Evolutionary conservation across 768 basidiomycete species (phyloP).

Genomic region (Hygrophoropsis aurantiaca): DNA sequence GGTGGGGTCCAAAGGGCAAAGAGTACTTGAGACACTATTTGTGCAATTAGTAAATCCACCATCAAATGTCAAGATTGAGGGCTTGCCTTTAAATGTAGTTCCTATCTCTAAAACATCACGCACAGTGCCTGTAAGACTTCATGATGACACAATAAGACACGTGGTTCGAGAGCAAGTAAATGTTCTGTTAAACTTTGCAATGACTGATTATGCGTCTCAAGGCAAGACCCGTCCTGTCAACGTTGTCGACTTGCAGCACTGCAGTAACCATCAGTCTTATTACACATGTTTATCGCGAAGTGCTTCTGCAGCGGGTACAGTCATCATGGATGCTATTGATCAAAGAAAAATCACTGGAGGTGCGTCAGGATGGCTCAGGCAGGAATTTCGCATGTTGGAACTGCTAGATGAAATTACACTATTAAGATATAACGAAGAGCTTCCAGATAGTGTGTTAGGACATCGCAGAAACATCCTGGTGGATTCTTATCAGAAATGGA

Average conservation of each 20-base stretch:
- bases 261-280: conserved; percentile 23
- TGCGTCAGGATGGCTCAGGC: conserved; percentile 25
- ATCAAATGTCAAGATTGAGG: conserved; percentile 17
- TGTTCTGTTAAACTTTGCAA: conserved; percentile 28
- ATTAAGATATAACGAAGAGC: conserved; percentile 15
- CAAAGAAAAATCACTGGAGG: conserved; percentile 21
- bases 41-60: conserved; percentile 27
- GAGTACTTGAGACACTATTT: conserved; percentile 28
- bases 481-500: conserved; percentile 13
- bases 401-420: conserved; percentile 34
- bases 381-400: conserved; percentile 36
- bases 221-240: conserved; percentile 30
- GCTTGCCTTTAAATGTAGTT: conserved; percentile 32
- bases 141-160: conserved; percentile 9
- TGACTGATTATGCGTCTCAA: conserved; percentile 37
- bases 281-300: conserved; percentile 32
- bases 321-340: conserved; percentile 28
- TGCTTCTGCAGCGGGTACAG: conserved; percentile 25
- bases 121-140: conserved; percentile 12
- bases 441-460: conserved; percentile 13
- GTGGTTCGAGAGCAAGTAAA: conserved; percentile 25
- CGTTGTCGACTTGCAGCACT: conserved; percentile 26
- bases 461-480: conserved; percentile 21
- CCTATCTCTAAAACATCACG: conserved; percentile 12
- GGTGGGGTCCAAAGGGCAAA: conserved; percentile 7